A percentile compares a stretch with the other conserved stretches of the same genome.
Conservation (phyloP, 345 rosid species). For the Dimocarpus longan region DNA sequence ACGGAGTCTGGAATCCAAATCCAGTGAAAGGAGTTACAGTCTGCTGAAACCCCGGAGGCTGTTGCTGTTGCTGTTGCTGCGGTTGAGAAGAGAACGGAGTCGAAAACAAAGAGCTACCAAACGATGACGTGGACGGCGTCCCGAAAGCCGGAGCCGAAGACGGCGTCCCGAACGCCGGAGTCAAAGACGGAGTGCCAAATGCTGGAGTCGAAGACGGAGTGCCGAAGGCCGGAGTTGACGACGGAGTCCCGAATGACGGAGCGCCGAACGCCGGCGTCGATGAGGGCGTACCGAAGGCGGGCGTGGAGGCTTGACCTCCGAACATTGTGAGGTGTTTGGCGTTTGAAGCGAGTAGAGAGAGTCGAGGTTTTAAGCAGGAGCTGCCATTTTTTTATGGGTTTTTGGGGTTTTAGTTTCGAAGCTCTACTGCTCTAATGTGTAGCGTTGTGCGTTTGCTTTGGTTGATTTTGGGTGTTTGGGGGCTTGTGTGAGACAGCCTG, state of each 20-base stretch:
- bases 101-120: slow-evolving; percentile 71
- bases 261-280: slow-evolving; percentile 45
- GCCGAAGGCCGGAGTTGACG: slow-evolving; percentile 59
- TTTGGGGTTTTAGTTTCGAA: neutral
- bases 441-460: neutral
- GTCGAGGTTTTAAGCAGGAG: too few relatives aligned
- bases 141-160: slow-evolving; percentile 49
- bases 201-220: slow-evolving; percentile 41
- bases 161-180: slow-evolving; percentile 53
- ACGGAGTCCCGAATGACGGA: slow-evolving; percentile 42
- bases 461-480: neutral
- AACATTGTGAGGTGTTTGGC: slow-evolving; percentile 26
- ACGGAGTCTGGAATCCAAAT: slow-evolving; percentile 58
- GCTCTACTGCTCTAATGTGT: neutral
- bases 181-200: slow-evolving; percentile 51
- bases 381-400: too few relatives aligned
- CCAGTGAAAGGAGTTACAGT: slow-evolving; percentile 41
- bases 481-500: neutral
- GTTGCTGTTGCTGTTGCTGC: slow-evolving; percentile 52
- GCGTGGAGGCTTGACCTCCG: slow-evolving; percentile 42
- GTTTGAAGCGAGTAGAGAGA: slow-evolving; percentile 8
- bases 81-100: slow-evolving; percentile 75
- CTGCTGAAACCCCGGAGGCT: slow-evolving; percentile 45
- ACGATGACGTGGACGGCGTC: slow-evolving; percentile 57
- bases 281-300: slow-evolving; percentile 39